Base-by-base conservation (phyloP, 2,329 filamentous ascomycete species). In the Chrysosphaeria jannelii region DNA sequence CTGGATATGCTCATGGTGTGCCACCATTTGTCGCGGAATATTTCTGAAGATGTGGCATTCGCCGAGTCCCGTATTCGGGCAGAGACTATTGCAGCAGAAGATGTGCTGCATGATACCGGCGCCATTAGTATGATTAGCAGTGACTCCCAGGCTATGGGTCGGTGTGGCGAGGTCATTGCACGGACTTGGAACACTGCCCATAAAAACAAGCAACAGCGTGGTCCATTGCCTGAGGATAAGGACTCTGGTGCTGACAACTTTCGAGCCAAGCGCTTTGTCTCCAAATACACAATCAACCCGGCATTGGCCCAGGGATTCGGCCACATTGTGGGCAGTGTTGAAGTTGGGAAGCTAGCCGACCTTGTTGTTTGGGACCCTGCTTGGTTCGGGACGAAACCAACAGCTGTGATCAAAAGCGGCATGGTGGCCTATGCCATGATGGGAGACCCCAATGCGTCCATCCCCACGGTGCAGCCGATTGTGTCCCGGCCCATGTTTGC, bases 1-100 rank as follows among this genome's bases (percentile, higher is more conserved):
- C 59, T 91, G 9, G 81, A 93, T 47, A 93, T 93, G 81, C 51
- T 91, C 22, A 91, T 91, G 81, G 76, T 90, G 18, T 93, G 81
- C 50, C 81, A 93, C 43, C 81, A 93, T 39, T 51, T 93, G 7
- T 78, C 67, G 24, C 75, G 74, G 43, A 67, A 90, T 44, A 91
- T 91, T 28, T 75, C 79, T 27, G 81, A 93, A 47, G 81, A 93
- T 40, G 70, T 93, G 9, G 78, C 79, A 2, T 93, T 93, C 37
- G 81, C 81, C 22, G 81, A 93, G 47, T 76, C 66, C 17, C 74
- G 81, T 19, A 93, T 93, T 44, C 71, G 81, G 28, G 75, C 76
- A 32, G 79, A 93, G 48, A 93, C 81, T 17, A 93, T 93, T 38
- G 81, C 79, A 0, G 81, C 81, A 13, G 81, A 93, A 50, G 81